Conservation (phyloP, 305 asterid species). For the Fraxinus velutina region DNA sequence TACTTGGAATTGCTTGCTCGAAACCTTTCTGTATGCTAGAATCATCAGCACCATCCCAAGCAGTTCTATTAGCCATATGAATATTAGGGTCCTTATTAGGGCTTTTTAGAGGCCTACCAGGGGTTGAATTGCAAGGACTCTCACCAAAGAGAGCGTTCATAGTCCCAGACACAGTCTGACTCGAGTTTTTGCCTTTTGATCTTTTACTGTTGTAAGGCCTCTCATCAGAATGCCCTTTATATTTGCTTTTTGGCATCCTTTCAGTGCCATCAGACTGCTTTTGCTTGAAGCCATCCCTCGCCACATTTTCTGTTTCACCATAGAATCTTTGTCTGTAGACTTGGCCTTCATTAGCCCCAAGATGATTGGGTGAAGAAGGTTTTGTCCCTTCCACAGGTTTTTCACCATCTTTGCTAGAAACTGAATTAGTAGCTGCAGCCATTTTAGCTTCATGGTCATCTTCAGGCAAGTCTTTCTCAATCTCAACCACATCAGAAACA, state of each 20-base stretch:
- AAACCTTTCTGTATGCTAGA: conserved; percentile 39
- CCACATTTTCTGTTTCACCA: conserved; percentile 38
- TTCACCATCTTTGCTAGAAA: conserved; percentile 46
- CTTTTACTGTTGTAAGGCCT: conserved; percentile 44
- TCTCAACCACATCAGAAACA: conserved; percentile 51
- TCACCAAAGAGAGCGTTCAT: conserved; percentile 46
- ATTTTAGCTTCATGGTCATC: conserved; percentile 39
- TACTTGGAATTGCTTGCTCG: conserved; percentile 38
- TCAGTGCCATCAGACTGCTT: conserved; percentile 42
- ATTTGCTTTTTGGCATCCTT: conserved; percentile 41
- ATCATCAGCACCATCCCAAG: conserved; percentile 39
- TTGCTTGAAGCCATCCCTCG: conserved; percentile 37
- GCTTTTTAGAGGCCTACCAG: conserved; percentile 47
- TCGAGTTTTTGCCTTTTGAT: conserved; percentile 46
- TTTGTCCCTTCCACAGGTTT: conserved; percentile 41
- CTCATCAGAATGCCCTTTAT: conserved; percentile 56
- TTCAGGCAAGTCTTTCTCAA: conserved; percentile 59
- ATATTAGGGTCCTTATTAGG: conserved; percentile 31
- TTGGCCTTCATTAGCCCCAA: conserved; percentile 38
- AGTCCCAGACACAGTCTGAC: conserved; percentile 46
- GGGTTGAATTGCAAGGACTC: conserved; percentile 47
- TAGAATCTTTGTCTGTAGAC: conserved; percentile 26
- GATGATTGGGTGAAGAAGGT: conserved; percentile 34
- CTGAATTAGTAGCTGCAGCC: conserved; percentile 32
- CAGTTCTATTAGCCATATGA: conserved; percentile 35